Percentiles rank a stretch among this genome's conserved stretches.
Conservation (phyloP, 352 stramenopile genomes). For the Phytophthora sp. region DNA sequence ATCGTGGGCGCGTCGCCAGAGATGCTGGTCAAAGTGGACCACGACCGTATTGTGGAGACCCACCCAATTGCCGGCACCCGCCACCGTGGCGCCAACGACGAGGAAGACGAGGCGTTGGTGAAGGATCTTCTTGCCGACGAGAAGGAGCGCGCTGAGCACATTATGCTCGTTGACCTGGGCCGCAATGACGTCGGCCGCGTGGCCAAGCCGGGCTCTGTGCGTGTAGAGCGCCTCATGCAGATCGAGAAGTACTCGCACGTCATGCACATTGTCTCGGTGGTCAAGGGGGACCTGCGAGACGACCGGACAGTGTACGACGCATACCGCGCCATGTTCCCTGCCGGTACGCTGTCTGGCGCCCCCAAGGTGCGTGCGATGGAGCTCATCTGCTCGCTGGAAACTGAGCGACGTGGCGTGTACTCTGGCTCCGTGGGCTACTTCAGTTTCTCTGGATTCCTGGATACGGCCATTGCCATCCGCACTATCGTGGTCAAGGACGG, state of each 20-base stretch:
- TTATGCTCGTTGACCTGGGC: slow-evolving; percentile 93
- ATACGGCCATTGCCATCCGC: slow-evolving; percentile 90
- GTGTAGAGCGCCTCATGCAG: slow-evolving; percentile 88
- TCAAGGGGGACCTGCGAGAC: slow-evolving; percentile 80
- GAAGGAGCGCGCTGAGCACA: slow-evolving; percentile 92
- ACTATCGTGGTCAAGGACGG: slow-evolving; percentile 85
- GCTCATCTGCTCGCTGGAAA: slow-evolving; percentile 86
- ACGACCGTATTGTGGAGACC: slow-evolving; percentile 85
- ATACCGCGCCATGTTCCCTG: slow-evolving; percentile 90
- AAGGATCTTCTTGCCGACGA: slow-evolving; percentile 83
- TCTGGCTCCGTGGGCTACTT: slow-evolving; percentile 89
- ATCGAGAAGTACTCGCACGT: slow-evolving; percentile 94
- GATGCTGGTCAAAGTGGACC: slow-evolving; percentile 91
- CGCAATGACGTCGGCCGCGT: slow-evolving; percentile 91
- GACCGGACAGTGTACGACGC: slow-evolving; percentile 89
- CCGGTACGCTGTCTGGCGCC: slow-evolving; percentile 86
- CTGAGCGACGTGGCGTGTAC: slow-evolving; percentile 85
- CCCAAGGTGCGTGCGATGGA: slow-evolving; percentile 92
- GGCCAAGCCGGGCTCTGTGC: slow-evolving; percentile 78
- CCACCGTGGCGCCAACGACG: slow-evolving; percentile 83
- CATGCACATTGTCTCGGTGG: slow-evolving; percentile 92
- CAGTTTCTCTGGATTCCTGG: slow-evolving; percentile 85
- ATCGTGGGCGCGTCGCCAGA: slow-evolving; percentile 88
- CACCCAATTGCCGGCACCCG: slow-evolving; percentile 91
- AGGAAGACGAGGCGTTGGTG: slow-evolving; percentile 82